Conservation (phyloP, 2,329 filamentous ascomycete genomes). For the Verticillium isaacii region DNA sequence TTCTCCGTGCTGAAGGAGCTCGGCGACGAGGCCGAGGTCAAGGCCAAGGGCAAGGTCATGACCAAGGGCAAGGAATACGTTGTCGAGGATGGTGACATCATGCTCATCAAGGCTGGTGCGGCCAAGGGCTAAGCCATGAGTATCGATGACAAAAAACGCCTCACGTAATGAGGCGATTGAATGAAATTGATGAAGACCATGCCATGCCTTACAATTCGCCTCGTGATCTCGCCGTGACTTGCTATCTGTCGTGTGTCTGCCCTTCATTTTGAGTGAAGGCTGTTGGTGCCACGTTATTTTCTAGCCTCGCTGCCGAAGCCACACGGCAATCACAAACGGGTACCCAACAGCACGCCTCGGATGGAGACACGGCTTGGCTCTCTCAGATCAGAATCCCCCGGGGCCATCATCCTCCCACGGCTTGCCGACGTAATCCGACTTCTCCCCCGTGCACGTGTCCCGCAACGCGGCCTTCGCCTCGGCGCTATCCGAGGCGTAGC, state of each 20-base stretch:
- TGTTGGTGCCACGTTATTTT: too few relatives aligned
- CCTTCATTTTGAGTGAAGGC: too few relatives aligned
- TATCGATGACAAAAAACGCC: conserved; percentile 8
- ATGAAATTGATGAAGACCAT: conserved; percentile 1
- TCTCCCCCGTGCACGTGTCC: conserved; percentile 19
- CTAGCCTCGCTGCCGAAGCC: too few relatives aligned
- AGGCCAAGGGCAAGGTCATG: conserved; percentile 93
- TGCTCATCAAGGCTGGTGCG: conserved; percentile 87
- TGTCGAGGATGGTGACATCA: conserved; percentile 73
- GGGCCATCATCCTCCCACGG: neutral
- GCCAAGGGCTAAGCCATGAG: conserved; percentile 57
- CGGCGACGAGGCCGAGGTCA: conserved; percentile 83
- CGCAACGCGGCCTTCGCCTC: conserved; percentile 24
- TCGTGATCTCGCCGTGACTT: neutral
- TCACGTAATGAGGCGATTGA: neutral
- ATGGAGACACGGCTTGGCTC: too few relatives aligned
- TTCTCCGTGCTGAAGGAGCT: conserved; percentile 75
- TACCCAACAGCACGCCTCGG: too few relatives aligned
- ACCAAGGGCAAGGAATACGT: conserved; percentile 99
- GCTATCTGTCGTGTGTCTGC: too few relatives aligned
- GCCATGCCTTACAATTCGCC: too few relatives aligned
- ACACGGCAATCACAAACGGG: too few relatives aligned
- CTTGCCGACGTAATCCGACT: neutral
- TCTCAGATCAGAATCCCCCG: neutral
- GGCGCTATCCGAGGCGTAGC: conserved; percentile 26